Conservation (phyloP, 257 asterid genomes). For the Paulownia fortunei region DNA sequence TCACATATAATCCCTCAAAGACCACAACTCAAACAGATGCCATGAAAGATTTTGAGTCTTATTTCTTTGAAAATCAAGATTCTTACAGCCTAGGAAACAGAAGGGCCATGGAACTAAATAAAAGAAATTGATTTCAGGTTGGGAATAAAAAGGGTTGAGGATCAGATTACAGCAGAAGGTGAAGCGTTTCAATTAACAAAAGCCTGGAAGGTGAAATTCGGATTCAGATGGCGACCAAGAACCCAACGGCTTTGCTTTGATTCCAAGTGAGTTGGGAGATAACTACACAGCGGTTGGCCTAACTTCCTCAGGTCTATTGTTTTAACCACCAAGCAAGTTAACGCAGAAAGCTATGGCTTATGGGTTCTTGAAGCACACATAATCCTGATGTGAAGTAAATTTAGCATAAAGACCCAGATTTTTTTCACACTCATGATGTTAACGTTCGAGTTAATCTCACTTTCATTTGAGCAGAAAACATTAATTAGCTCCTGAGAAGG, state of each 20-base stretch:
- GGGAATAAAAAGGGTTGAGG: constrained; percentile 39
- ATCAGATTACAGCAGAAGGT: constrained; percentile 39
- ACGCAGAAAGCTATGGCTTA: constrained; percentile 43
- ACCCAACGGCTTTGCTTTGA: constrained; percentile 70
- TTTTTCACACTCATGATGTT: constrained; percentile 37
- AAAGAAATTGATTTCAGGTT: neutral
- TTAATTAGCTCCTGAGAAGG: neutral
- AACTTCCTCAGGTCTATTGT: constrained; percentile 52
- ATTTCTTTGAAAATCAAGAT: neutral
- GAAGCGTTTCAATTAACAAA: constrained; percentile 42
- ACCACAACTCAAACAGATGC: constrained; percentile 8
- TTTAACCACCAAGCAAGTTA: constrained; percentile 55
- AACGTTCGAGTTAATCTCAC: constrained; percentile 40
- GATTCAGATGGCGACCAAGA: constrained; percentile 74
- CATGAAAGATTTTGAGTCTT: neutral
- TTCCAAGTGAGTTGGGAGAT: constrained; percentile 52
- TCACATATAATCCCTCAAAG: constrained; percentile 1
- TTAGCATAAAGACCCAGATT: neutral
- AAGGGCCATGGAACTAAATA: neutral
- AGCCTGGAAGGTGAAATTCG: constrained; percentile 50
- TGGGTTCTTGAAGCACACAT: constrained; percentile 32
- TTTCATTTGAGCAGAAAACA: neutral
- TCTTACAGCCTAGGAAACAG: neutral
- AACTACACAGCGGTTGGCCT: constrained; percentile 66
- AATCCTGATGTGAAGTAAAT: neutral